Evolutionary conservation across 257 asterid genomes (phyloP).

Genomic region (Nicotiana noctiflora): DNA sequence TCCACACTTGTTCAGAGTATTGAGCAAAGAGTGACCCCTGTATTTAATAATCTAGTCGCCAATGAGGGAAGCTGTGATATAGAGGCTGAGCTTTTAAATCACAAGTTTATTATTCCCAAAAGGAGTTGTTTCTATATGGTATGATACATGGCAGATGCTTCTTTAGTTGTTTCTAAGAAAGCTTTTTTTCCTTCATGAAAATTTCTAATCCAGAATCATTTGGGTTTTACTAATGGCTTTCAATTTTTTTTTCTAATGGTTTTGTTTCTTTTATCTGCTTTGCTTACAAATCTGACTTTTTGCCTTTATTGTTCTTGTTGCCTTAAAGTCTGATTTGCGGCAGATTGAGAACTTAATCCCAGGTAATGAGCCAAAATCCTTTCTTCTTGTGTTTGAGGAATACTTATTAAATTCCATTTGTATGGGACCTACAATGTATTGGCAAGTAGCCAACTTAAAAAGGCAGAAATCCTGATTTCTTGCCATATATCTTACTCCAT

Average conservation of each 20-base stretch:
- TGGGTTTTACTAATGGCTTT: neutral
- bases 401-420: neutral
- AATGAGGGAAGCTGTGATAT: conserved; percentile 42
- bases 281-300: conserved; percentile 6
- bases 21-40: conserved; percentile 29
- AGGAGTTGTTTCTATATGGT: conserved; percentile 78
- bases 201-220: neutral
- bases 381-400: neutral
- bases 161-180: neutral
- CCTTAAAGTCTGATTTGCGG: conserved; percentile 66
- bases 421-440: conserved; percentile 1
- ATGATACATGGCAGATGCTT: neutral
- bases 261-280: conserved; percentile 7
- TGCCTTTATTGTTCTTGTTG: conserved; percentile 19
- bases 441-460: neutral
- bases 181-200: neutral
- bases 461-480: neutral
- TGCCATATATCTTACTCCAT: neutral
- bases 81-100: conserved; percentile 57
- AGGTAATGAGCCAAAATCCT: conserved; percentile 33
- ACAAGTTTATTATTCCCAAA: conserved; percentile 58
- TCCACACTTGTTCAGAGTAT: conserved; percentile 7
- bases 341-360: conserved; percentile 61
- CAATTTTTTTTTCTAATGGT: neutral
- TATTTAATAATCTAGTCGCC: conserved; percentile 50